Conservation (phyloP, 768 basidiomycete species). For the Leccinum rimulosum region DNA sequence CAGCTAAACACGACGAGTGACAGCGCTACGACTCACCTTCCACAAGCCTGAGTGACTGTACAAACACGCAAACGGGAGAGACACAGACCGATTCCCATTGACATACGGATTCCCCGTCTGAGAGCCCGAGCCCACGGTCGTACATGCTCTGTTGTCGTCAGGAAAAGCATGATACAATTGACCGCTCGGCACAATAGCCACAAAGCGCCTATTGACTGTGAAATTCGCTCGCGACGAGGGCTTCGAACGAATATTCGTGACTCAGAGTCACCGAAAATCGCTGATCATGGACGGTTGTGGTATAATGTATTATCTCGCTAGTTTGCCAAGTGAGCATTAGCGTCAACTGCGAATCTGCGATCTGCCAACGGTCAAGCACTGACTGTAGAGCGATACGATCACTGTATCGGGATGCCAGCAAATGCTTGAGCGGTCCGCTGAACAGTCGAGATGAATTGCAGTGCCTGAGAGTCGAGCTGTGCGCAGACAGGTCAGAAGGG, state of each 20-base stretch:
- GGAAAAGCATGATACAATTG: slow-evolving; percentile 45
- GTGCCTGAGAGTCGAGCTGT: slow-evolving; percentile 85
- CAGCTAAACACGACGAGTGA: not conserved
- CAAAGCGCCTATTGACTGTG: slow-evolving; percentile 60
- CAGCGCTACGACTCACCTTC: slow-evolving; percentile 32
- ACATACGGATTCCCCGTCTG: slow-evolving; percentile 57
- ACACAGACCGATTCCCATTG: slow-evolving; percentile 55
- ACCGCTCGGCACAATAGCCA: slow-evolving; percentile 56
- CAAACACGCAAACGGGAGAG: slow-evolving; percentile 41
- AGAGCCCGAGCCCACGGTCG: slow-evolving; percentile 69
- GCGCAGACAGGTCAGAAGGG: not conserved
- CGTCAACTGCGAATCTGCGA: too few relatives aligned
- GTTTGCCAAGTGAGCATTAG: too few relatives aligned
- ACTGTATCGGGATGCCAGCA: too few relatives aligned
- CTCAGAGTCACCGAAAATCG: too few relatives aligned
- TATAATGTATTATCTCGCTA: too few relatives aligned
- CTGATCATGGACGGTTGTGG: too few relatives aligned
- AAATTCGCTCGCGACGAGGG: slow-evolving; percentile 80
- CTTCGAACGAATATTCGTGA: slow-evolving; percentile 59
- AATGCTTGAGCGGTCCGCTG: slow-evolving; percentile 26
- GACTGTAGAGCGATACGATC: too few relatives aligned
- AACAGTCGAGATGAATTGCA: slow-evolving; percentile 89
- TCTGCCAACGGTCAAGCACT: too few relatives aligned
- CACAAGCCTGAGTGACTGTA: slow-evolving; percentile 42
- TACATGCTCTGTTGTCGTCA: slow-evolving; percentile 71